Evolutionary conservation across 306 rosid species (phyloP), one percentile per base, ranked within the genome.

Genomic region (Lathyrus aphaca): DNA sequence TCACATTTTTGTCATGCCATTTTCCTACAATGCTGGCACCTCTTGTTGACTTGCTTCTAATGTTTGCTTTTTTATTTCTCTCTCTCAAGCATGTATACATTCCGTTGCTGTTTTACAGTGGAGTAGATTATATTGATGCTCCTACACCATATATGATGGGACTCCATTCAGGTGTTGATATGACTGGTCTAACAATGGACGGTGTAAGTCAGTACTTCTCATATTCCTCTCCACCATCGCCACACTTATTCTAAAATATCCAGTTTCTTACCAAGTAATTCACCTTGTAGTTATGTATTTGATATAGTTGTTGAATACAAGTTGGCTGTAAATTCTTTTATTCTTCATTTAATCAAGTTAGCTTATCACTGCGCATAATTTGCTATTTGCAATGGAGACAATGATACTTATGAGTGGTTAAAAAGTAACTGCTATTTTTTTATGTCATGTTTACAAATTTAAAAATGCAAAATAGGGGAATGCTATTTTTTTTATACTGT

Each of bases 131-230:
- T 74, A 94, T 94, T 79, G 99, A 94, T 81, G 96, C 97, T 71
- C 99, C 99, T 25, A 94, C 97, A 25, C 99, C 99, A 10, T 91
- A 94, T 74, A 91, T 94, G 99, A 94, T 94, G 99, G 99, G 99
- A 72, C 99, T 94, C 77, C 82, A 94, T 85, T 94, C 97, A 0
- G 95, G 92, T 43, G 97, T 94, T 86, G 99, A 94, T 82, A 94
- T 86, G 55, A 87, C 97, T 68, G 30, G 25, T 43, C 68, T 91
- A 77, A 66, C 85, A 61, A 94, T 94, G 87, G 99, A 94, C 76
- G 99, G 99, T 72, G 99, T 91, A 80, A 91, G 97, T 87, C 71
- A 16, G 68, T 74, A 48, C 71, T 72, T 68, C 51, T 46, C 43
- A 68, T 37, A 65, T 54, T 74, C 63, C 59, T 74, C 45, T 59